Conservation (phyloP, 148 eudicot genomes). For the Heliamphora exappendiculata region DNA sequence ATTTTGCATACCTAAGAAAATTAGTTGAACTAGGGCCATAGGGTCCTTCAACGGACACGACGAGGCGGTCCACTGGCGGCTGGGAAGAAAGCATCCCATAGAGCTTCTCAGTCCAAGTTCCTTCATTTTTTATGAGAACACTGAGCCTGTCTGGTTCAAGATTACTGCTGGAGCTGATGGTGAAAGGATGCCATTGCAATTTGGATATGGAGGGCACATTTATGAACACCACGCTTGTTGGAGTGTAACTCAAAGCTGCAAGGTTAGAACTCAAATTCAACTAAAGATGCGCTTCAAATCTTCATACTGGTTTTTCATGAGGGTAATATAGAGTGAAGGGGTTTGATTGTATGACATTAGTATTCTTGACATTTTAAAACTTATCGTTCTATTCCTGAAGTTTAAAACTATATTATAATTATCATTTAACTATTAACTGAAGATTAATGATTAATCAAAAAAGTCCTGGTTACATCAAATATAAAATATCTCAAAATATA, state of each 20-base stretch:
- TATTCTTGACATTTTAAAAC: no score
- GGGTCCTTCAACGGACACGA: constrained; percentile 71
- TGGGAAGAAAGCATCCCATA: constrained; percentile 22
- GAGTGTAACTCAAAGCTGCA: constrained; percentile 32
- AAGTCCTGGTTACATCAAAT: no score
- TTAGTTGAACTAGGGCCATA: constrained; percentile 60
- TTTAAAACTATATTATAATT: no score
- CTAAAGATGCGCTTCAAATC: not conserved
- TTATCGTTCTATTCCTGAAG: no score
- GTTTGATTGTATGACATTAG: no score
- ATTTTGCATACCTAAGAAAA: no score
- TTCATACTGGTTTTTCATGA: no score
- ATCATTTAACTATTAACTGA: no score
- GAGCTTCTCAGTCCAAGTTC: constrained; percentile 49
- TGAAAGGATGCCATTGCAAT: constrained; percentile 59
- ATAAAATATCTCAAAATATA: no score
- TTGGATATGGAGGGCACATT: constrained; percentile 44
- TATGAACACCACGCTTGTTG: constrained; percentile 45
- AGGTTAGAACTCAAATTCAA: not conserved
- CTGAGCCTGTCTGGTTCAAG: constrained; percentile 43
- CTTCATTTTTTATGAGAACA: constrained; percentile 45
- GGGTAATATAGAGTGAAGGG: no score
- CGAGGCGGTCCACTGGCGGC: constrained; percentile 20
- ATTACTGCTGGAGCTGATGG: constrained; percentile 31
- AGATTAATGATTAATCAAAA: no score